Base-by-base conservation (phyloP, 2,329 filamentous ascomycete genomes). In the Plectosphaerella sp. region DNA sequence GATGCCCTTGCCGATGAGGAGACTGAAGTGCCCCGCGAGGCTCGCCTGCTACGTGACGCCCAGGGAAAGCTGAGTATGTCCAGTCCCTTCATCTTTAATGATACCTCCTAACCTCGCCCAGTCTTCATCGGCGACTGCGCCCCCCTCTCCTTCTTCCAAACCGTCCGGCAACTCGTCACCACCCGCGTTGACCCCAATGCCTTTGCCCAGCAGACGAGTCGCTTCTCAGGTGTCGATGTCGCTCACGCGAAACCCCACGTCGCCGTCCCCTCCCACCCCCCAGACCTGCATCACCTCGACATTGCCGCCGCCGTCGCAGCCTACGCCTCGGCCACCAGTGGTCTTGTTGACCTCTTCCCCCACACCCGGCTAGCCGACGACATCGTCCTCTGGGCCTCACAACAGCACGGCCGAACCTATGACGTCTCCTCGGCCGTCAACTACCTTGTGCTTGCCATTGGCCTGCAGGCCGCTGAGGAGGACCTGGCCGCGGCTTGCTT, bases 81-180 rank as follows among this genome's bases (percentile, higher is more conserved):
- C 4, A 16, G 2, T 3, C 8, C 24, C 3, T 7, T 11, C 16
- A 16, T 25, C 15, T 6, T 16, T 16, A 5, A 5, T 25, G 22
- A 20, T 43, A 6, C 1, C 16, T 3, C 9, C 25, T 35, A 22
- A n/a, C 47, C 22, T 2, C 14, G 25, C 20, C 15, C 25, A 57
- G 56, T 79, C 28, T 82, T 82, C 59, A 77, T 81, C 22, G 78
- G 78, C 5, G 78, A 82, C 59, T 81, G 78, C 56, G 78, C 78
- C 5, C 78, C 78, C 1, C 63, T 82, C 18, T 81, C 78, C 0
- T 76, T 82, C 54, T 81, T 81, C 57, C 77, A 80, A 56, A 79
- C 76, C 0, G 73, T 81, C 7, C 69, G 78, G 2, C 73, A 78
- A 57, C 70, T 82, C 16, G 76, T 81, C 20, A 78, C 73, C 0